Evolutionary conservation across 176 grass and related monocot species (phyloP), one percentile per base, ranked within the genome.

Genomic region (Guadua angustifolia): DNA sequence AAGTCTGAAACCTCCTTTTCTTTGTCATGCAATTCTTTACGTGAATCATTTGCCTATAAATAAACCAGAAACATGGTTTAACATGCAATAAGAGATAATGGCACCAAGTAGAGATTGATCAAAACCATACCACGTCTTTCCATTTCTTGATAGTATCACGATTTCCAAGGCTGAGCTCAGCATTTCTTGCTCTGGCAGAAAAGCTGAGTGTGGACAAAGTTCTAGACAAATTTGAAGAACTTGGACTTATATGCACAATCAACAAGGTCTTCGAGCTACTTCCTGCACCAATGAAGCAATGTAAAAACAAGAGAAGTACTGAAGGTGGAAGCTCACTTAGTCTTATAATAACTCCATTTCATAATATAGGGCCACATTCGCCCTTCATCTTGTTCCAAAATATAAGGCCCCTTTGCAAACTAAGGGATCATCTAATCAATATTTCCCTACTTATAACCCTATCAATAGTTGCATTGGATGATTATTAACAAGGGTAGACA

Each of bases 61-160:
- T 69, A 87, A 85, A 88, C 72, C 17, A 81, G 73, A 64, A 71
- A 80, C 21, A 52, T 66, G 33, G 64, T 77, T 81, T 36, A 86
- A 42, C 24, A 24, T 15, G 53, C 9, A 75, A 78, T 49, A 61
- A 74, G 57, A 64, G 8, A n/a, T 46, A 46, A 72, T 77, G 55
- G 19, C 39, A 56, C n/a, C 16, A 45, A 70, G 33, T 21, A 65
- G 22, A 85, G 24, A 82, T 73, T n/a, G 25, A 47, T 71, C 19
- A 62, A 86, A 79, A 61, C 18, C 90, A 92, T 90, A 98, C 95
- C 89, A 98, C 95, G 38, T 98, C 95, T 95, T 82, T 98, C 93
- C 93, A 98, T 92, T 93, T 98, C 85, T 98, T 98, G 73, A 98
- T 98, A 73, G 95, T 98, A 78, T 98, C 95, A 58, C 95, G 92